Conservation (phyloP, 2,329 filamentous ascomycete species). For the Pseudogymnoascus verrucosus region DNA sequence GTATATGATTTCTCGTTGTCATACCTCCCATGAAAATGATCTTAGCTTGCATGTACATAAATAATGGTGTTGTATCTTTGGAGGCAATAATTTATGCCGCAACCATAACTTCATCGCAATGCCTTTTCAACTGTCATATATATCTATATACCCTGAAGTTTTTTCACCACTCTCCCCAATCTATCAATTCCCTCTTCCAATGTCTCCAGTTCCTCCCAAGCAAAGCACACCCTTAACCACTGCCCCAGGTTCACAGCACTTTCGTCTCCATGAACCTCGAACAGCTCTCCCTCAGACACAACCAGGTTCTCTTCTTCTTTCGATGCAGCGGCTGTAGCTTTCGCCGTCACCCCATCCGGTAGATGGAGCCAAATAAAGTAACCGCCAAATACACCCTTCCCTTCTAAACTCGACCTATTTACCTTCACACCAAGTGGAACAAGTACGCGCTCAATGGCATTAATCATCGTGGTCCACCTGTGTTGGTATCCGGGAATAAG, state of each 20-base stretch:
- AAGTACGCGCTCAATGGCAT: conserved; percentile 18
- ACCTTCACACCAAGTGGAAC: conserved; percentile 20
- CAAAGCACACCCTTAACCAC: conserved; percentile 48
- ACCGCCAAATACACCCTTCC: conserved; percentile 37
- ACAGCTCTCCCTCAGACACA: conserved; percentile 48
- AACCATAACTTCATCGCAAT: not conserved
- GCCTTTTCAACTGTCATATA: not conserved
- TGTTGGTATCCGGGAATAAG: conserved; percentile 48
- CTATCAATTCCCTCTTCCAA: conserved; percentile 49
- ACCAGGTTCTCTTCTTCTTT: conserved; percentile 43
- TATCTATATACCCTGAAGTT: not conserved
- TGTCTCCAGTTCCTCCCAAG: conserved; percentile 47
- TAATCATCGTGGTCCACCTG: conserved; percentile 19
- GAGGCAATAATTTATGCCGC: not conserved
- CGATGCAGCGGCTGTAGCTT: conserved; percentile 31
- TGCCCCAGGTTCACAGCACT: conserved; percentile 24
- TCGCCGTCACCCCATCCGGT: conserved; percentile 37
- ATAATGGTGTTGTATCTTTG: not conserved
- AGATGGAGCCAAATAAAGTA: conserved; percentile 59
- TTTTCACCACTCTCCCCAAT: conserved; percentile 26
- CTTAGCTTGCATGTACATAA: not conserved
- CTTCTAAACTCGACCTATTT: conserved; percentile 4
- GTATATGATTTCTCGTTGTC: not conserved
- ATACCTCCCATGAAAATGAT: not conserved
- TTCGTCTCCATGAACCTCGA: conserved; percentile 36